Conservation (phyloP, 805 yeast genomes). For the Saccharomycopsis capsularis region DNA sequence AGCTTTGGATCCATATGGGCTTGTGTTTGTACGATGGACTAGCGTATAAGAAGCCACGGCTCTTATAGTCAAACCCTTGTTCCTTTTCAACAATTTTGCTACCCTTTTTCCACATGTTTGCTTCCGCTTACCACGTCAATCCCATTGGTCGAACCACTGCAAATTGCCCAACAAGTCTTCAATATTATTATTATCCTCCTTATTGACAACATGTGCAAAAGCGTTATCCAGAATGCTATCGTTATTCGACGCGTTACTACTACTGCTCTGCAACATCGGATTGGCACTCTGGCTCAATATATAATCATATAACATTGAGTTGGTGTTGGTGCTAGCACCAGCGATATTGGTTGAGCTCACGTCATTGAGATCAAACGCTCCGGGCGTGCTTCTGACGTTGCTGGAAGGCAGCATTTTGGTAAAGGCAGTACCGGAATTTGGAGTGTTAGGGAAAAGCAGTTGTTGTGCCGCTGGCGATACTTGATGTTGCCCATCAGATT, state of each 20-base stretch:
- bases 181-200: neutral
- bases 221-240: neutral
- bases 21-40: neutral
- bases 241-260: neutral
- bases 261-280: neutral
- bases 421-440: too few species aligned
- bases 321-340: neutral
- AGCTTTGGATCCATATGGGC: too few species aligned
- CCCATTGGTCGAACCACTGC: slow-evolving; percentile 53
- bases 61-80: neutral
- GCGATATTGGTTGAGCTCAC: neutral
- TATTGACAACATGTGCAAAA: neutral
- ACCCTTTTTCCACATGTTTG: neutral
- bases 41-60: neutral
- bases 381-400: too few species aligned
- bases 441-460: too few species aligned
- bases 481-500: too few species aligned
- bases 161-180: slow-evolving; percentile 34
- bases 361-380: too few species aligned
- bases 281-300: neutral
- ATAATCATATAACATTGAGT: neutral
- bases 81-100: neutral
- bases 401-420: too few species aligned
- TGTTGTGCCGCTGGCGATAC: too few species aligned
- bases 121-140: neutral